These are phyloP conservation scores for Arabidopsis thaliana DNA, from an alignment of 345 rosid species.

Conservation along the genomic window DNA sequence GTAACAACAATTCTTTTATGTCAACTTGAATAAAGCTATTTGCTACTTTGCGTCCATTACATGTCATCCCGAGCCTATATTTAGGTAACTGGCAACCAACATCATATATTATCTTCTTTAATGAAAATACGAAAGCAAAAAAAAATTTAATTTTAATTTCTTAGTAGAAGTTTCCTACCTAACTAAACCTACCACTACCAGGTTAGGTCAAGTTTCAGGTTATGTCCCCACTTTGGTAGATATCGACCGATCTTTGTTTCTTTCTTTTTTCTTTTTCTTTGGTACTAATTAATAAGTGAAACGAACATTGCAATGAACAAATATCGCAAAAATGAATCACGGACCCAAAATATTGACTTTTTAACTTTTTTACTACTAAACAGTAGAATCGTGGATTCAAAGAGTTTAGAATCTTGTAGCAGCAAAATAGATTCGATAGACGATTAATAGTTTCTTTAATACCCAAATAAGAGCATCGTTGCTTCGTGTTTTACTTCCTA, in stretches of 20 bases:
- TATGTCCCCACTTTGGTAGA: constrained; percentile 42
- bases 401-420: constrained; percentile 21
- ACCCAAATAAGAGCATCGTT: constrained; percentile 13
- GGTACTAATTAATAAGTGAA: background rate
- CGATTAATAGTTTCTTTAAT: constrained; percentile 15
- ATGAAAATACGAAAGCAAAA: background rate
- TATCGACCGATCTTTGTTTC: constrained; percentile 19
- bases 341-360: background rate
- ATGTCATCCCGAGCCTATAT: background rate
- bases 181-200: constrained; percentile 34
- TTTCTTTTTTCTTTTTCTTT: no score
- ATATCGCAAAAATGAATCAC: background rate
- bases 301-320: constrained; percentile 3
- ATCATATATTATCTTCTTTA: background rate
- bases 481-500: background rate
- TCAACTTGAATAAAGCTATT: background rate
- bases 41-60: constrained; percentile 25
- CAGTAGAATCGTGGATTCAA: constrained; percentile 12
- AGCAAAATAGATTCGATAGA: constrained; percentile 24
- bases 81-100: constrained; percentile 21
- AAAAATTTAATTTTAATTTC: background rate
- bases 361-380: constrained; percentile 13
- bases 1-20: background rate
- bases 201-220: constrained; percentile 37
- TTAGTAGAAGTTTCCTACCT: constrained; percentile 41